Evolutionary conservation across 257 asterid species (phyloP), one percentile per base, ranked within the genome.

Genomic region (Nicotiana attenuata): DNA sequence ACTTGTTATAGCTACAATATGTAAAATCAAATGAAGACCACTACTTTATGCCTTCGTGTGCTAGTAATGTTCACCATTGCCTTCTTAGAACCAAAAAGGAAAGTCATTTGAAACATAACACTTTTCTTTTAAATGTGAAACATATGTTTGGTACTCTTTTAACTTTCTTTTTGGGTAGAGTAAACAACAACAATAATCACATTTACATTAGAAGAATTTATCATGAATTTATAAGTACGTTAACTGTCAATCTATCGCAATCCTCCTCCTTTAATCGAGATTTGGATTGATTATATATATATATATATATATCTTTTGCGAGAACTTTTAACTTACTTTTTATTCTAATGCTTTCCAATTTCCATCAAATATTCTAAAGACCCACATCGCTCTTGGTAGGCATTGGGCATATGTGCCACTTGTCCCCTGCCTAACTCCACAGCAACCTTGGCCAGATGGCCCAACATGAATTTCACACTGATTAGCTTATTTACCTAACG

Each of bases 341-440:
- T 15, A 66, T 41, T 80, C 77, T 80, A 4, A 13, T 59, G 31
- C 82, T 26, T 60, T 64, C 57, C 28, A 20, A 33, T 71, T 20
- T 38, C 77, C 57, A 69, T 38, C 31, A 41, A 41, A 41, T 41
- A 41, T 41, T 41, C 50, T 41, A 41, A 41, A 41, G 50, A 41
- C 19, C 47, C 38, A 31, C 29, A 8, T 15, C 1, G 11, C 0
- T 11, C 47, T 20, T 22, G 24, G 73, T 15, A 47, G 26, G 63
- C 77, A 80, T 11, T 7, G 45, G 24, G 50, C 14, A 20, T 29
- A 81, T 55, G 29, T 50, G 55, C 79, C 69, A 67, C 80, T 22
- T 67, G 68, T 67, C 55, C 69, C 63, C 65, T 67, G 68, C 83
- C 83, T 67, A 81, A 53, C 57, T 20, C 76, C n/a, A 15, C 60